phyloP scores from a whole-genome alignment of 768 basidiomycete genomes.

The Leccinum boreale region DNA sequence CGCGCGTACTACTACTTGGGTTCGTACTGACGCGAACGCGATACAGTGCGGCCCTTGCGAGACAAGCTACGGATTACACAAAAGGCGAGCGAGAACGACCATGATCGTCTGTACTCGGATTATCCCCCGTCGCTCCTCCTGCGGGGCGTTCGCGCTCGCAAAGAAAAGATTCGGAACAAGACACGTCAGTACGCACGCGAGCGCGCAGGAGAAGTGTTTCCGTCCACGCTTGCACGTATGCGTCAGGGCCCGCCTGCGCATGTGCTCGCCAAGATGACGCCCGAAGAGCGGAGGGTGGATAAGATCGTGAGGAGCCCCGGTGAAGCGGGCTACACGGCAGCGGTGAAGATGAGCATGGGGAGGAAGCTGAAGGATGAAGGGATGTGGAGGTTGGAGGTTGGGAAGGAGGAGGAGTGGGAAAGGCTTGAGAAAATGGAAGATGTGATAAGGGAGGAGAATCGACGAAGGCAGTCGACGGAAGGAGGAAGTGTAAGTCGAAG shows the following conservation, averaged over 20 bases:
- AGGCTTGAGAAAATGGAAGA: constrained; percentile 27
- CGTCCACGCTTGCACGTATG: constrained; percentile 44
- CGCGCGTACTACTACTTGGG: neutral
- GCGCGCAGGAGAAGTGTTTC: constrained; percentile 57
- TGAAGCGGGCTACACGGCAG: constrained; percentile 71
- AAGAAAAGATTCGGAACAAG: constrained; percentile 61
- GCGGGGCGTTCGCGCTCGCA: constrained; percentile 52
- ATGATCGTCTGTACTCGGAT: constrained; percentile 38
- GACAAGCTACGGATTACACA: constrained; percentile 31
- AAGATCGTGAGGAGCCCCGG: constrained; percentile 48
- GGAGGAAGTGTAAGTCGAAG: neutral
- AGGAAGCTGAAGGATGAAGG: constrained; percentile 41
- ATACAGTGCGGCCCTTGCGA: constrained; percentile 38
- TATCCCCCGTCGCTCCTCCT: constrained; percentile 49
- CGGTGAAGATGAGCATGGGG: constrained; percentile 55
- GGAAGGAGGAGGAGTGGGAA: constrained; percentile 23
- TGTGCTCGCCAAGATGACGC: constrained; percentile 50
- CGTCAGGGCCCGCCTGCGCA: constrained; percentile 63
- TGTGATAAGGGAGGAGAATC: constrained; percentile 31
- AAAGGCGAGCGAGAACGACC: constrained; percentile 38
- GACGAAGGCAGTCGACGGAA: constrained; percentile 8
- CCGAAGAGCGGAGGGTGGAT: constrained; percentile 46
- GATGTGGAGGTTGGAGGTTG: constrained; percentile 35
- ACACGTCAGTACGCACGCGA: constrained; percentile 60
- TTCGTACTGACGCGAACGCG: constrained; percentile 4